Base-by-base conservation (phyloP, 129 eudicot genomes). In the Flaveria bidentis region DNA sequence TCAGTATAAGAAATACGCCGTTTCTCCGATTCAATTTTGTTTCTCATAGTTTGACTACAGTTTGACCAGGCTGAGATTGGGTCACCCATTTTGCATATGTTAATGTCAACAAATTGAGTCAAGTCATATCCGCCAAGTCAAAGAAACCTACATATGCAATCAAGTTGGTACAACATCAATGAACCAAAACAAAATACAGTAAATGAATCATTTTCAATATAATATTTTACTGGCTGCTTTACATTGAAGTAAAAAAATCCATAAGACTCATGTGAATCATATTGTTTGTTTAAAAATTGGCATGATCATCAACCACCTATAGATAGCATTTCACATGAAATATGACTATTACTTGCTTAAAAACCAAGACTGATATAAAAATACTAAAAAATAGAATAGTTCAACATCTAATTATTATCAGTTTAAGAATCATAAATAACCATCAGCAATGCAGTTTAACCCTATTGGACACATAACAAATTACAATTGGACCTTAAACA, bases 1-100 rank as follows among this genome's bases (percentile, higher is more conserved):
- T 87, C 85, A 3, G 83, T 83, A 82, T 80, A 77, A 67, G 86
- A 86, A 64, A 76, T 46, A 45, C 78, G 72, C 0, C 69, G 73
- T 47, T 81, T 84, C 62, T 86, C 96, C 10, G 68, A 67, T 50
- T 77, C 85, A 67, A 86, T 79, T 44, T 47, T 79, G 78, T 76
- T 69, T 57, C 83, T 74, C 73, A 86, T 72, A 47, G 78, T 86
- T 75, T 72, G 73, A 56, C 71, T 72, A 50, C 39, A 80, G 39
- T 76, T 72, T 72, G 80, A 47, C 67, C 68, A 58, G 55, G 87
- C 45, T 22, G 82, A 61, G 14, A 41, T 36, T 5, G 81, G 78
- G 61, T 79, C 70, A 42, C 62, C 87, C 88, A 80, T 82, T 60
- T 57, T 61, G 28, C 10, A 45, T 66, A 58, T 36, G 28, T 70